Conservation (phyloP, 2,329 filamentous ascomycete genomes). For the Knufia fluminis region DNA sequence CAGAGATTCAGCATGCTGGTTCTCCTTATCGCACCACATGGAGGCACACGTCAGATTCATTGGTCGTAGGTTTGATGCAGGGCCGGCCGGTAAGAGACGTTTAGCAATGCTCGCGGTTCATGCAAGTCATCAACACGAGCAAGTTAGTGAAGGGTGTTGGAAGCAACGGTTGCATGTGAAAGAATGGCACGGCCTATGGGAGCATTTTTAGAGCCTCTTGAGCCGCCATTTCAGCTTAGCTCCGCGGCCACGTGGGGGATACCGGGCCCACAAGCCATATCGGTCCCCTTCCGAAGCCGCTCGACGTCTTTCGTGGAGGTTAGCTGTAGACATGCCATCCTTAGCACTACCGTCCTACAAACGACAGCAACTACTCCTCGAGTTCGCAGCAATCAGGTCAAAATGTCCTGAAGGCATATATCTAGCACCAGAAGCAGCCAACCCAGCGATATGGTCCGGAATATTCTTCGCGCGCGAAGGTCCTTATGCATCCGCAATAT, state of each 20-base stretch:
- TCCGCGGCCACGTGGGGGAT: neutral
- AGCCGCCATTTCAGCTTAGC: too few species aligned
- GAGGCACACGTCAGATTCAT: neutral
- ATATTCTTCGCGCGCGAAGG: constrained; percentile 85
- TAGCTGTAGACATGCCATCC: constrained; percentile 12
- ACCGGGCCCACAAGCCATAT: neutral
- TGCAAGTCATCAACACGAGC: too few species aligned
- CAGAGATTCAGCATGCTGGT: neutral
- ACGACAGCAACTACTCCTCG: constrained; percentile 66
- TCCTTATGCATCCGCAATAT: constrained; percentile 75
- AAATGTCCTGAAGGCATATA: constrained; percentile 80
- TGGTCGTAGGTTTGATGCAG: neutral
- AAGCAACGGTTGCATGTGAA: neutral
- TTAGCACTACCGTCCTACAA: constrained; percentile 44
- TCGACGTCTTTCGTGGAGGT: neutral
- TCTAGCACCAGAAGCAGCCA: constrained; percentile 70
- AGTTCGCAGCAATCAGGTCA: constrained; percentile 74
- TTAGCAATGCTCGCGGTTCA: too few species aligned
- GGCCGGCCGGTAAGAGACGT: too few species aligned
- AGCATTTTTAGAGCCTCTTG: too few species aligned
- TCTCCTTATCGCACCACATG: neutral
- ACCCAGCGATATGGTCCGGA: constrained; percentile 78
- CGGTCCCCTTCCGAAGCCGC: neutral
- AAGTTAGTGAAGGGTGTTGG: too few species aligned
- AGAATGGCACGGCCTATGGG: neutral